Base-by-base conservation (phyloP, 495 filamentous ascomycete species). In the Xylaria nigripes region DNA sequence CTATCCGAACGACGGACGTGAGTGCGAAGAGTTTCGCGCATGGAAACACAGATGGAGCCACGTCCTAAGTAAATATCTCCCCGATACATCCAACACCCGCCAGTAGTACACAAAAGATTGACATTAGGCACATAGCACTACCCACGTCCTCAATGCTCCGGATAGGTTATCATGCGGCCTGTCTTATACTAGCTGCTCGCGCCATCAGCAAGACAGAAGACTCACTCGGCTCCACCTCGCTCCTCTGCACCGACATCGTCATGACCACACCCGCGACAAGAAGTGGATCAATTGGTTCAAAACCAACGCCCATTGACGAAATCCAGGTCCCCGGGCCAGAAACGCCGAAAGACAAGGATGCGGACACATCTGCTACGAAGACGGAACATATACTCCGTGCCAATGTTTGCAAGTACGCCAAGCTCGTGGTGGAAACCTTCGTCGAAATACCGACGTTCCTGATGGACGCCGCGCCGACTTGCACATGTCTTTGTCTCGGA, bases 11-110 rank as follows among this genome's bases (percentile, higher is more conserved):
- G 61, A 63, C 45, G 63, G 63, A 12, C 50, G 61, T 16, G 63
- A 66, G 51, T 66, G 63, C 23, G 62, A 63, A 41, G 63, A 66
- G n/a, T 66, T 66, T 24, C 25, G 60, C 12, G 50, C 56, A 9
- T 66, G 63, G 63, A 63, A 66, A 54, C 60, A 66, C 34, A 66
- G 57, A 42, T 66, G 63, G 63, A 63, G 58, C 21, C 63, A 66
- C 18, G 34, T 66, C 6, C 41, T 66, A 21, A 53, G 63, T 66
- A 30, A 6, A 38, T 44, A 18, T 18, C 5, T 7, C 16, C 32
- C 7, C 32, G 27, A 47, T n/a, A 23, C 13, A 25, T 4, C 13
- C 16, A 44, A 24, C 3, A 44, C 22, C n/a, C 51, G 47, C 32
- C 43, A 22, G 29, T n/a, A 21, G 19, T 27, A 47, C 19, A 34